Percentiles rank a stretch among this genome's conserved stretches.
phyloP scores from a whole-genome alignment of 352 stramenopile genomes.

The Thraustochytrium striatum region DNA sequence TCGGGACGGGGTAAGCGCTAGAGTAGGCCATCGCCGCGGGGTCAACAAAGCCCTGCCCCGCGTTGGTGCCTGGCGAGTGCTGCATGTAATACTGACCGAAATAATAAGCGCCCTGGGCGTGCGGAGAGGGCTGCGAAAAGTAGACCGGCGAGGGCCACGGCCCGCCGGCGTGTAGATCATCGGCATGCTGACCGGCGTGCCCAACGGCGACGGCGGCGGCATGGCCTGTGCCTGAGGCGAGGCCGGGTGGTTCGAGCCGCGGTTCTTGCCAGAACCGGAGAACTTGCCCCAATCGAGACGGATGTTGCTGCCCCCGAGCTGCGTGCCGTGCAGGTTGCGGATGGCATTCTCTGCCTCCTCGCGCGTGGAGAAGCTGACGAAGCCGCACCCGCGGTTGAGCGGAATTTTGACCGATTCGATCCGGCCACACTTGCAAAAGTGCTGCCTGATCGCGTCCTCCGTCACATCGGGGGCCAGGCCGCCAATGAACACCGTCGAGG shows the following conservation, averaged over 20 bases:
- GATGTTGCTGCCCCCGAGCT: constrained; percentile 71
- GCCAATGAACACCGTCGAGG: constrained; percentile 85
- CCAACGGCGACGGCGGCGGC: background rate
- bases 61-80: background rate
- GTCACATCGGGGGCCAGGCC: constrained; percentile 74
- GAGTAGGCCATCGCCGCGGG: background rate
- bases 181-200: background rate
- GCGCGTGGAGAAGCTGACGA: constrained; percentile 77
- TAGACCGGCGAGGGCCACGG: background rate
- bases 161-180: background rate
- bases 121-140: background rate
- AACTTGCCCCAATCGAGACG: constrained; percentile 75
- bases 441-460: constrained; percentile 69
- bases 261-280: background rate
- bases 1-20: background rate
- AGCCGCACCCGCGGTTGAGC: constrained; percentile 78
- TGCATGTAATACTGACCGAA: background rate
- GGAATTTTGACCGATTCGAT: constrained; percentile 75
- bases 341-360: constrained; percentile 76
- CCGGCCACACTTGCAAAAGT: constrained; percentile 71
- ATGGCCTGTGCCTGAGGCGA: background rate
- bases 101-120: background rate
- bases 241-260: background rate
- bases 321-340: constrained; percentile 75
- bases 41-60: background rate